Evolutionary conservation across 2,329 filamentous ascomycete genomes (phyloP), one percentile per base, ranked within the genome.

Genomic region (Fusarium tuaranense): DNA sequence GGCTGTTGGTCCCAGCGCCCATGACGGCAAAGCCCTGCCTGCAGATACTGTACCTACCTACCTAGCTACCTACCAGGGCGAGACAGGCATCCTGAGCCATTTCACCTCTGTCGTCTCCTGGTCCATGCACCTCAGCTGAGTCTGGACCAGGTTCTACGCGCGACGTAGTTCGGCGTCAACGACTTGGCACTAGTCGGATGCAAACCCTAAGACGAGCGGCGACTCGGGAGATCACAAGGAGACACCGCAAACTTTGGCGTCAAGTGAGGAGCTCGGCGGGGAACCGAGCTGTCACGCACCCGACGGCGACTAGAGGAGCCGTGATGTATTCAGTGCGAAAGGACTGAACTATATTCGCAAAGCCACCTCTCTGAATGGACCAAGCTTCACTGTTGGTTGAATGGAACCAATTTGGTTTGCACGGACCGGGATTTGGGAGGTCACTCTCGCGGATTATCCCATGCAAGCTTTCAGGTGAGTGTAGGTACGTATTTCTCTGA

Each of bases 41-140:
- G 18, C 38, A 66, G 62, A 63, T 72, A 30, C 66, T 46, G 48
- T n/a, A 53, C 48, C 48, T 53, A 30, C 48, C 48, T 53, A 27
- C 48, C 46, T 13, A 48, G 32, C 65, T n/a, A 51, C 48, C 48
- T 53, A 30, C 48, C 48, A n/a, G 55, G 41, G 67, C 53, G 34
- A 69, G 59, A 63, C 41, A 68, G 57, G 64, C 67, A 36, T 68
- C 57, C 46, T 75, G 69, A 73, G 70, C 70, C 68, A 74, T 77
- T 70, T 76, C 69, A 67, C 53, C 51, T 53, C 25, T 38, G 27
- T 53, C 66, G 61, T 71, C 65, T 44, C 70, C 70, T 75, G 74
- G 72, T 57, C 69, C 69, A 73, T 75, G 70, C 69, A 67, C 71
- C 71, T 76, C 74, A 75, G 76, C 78, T 79, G 78, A 79, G 72